A percentile compares a stretch with the other conserved stretches of the same genome.
phyloP scores from a whole-genome alignment of 768 basidiomycete genomes.

The Phylloporus rhodoxanthus region DNA sequence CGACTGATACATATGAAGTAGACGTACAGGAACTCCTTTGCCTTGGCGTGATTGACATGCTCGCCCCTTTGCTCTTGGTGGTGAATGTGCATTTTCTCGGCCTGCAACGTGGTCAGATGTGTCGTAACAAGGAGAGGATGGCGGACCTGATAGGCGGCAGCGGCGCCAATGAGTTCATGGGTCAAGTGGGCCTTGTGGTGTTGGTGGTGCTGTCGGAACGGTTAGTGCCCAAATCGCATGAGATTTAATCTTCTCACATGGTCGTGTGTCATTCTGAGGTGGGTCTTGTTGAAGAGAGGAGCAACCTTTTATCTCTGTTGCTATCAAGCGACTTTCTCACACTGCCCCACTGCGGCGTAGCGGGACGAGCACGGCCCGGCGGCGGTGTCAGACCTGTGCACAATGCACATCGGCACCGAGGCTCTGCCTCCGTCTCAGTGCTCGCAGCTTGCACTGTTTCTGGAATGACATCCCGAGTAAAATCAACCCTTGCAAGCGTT shows the following conservation, averaged over 20 bases:
- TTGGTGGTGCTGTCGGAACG: background rate
- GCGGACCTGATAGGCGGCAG: background rate
- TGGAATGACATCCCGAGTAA: too few species aligned
- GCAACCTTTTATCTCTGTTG: too few species aligned
- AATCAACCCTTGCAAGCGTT: too few species aligned
- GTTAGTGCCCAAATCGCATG: background rate
- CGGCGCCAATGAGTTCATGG: background rate
- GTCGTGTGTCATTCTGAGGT: background rate
- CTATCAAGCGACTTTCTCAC: too few species aligned
- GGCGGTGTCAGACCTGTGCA: too few species aligned
- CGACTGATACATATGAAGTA: too few species aligned
- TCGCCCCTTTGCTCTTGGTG: background rate
- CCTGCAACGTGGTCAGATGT: background rate
- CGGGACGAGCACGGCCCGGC: too few species aligned
- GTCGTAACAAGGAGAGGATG: background rate
- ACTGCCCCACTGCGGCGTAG: too few species aligned
- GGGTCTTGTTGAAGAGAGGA: background rate
- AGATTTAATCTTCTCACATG: background rate
- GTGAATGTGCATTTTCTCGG: background rate
- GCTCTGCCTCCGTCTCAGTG: too few species aligned
- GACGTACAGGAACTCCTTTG: background rate
- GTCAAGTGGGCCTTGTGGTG: background rate
- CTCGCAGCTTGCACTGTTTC: too few species aligned
- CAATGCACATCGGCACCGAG: too few species aligned
- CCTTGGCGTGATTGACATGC: background rate